Base-by-base conservation (phyloP, 2,329 filamentous ascomycete genomes). In the Ophiognomonia clavigignenti-juglandacearum region DNA sequence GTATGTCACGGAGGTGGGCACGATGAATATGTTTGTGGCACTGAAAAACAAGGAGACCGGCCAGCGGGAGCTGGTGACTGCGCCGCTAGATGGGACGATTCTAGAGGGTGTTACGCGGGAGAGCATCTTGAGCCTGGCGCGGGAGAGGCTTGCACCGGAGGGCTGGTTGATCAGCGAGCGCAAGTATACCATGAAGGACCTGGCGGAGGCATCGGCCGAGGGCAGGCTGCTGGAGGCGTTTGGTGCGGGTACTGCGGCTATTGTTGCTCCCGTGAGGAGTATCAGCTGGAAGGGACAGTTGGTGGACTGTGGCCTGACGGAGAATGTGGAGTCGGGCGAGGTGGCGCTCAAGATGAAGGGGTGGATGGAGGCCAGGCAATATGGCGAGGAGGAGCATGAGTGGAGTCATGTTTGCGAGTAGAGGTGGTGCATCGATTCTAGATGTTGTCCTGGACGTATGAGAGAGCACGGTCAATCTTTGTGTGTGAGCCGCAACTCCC, bases 1-100 rank as follows among this genome's bases (percentile, higher is more conserved):
- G 66, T 96, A 85, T 61, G 85, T 97, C 49, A 98, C 93, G 39
- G 93, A 98, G 70, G 93, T 96, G 47, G 93, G 93, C 61, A 97
- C 93, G 48, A 98, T 98, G 93, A 98, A 98, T 71, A 83, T 98
- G 65, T 98, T 97, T 61, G 85, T 86, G 26, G 91, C 86, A 35
- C 70, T 97, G 58, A 83, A 82, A 71, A 83, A 95, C 73, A 88
- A 87, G 75, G 77, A 87, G 66, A 93, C 89, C 11, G 93, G 92
- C 7, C 80, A 91, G 71, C 92, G 91, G 62, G 91, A 96, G 73
- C 80, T 98, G 44, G 67, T 96, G 59, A 98, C 93, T n/a, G 89
- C 92, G 31, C 93, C 93, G 20, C 78, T 98, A 13, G 93, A 98
- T 65, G 93, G 93, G 42, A 98, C 92, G 24, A 98, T 98, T 56